A percentile compares a stretch with the other conserved stretches of the same genome.
phyloP scores from a whole-genome alignment of 2,329 filamentous ascomycete species.

The Aspergillus amoenus region DNA sequence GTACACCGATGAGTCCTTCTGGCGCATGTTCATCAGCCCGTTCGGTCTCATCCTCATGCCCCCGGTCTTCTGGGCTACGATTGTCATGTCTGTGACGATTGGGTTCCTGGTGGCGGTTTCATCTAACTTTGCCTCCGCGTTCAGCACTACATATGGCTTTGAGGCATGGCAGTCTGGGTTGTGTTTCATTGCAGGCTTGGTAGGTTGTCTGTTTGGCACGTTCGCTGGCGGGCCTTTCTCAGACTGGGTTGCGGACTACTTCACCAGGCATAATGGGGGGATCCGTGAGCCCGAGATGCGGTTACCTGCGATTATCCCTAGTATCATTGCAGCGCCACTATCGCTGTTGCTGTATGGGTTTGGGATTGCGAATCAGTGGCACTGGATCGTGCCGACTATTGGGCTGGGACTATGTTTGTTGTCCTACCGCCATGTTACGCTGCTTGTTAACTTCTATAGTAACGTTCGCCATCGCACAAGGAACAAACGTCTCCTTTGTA shows the following conservation, averaged over 20 bases:
- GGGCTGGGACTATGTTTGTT: constrained; percentile 36
- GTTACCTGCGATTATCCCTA: constrained; percentile 13
- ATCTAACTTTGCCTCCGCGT: constrained; percentile 12
- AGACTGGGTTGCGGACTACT: constrained; percentile 34
- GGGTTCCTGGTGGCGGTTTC: constrained; percentile 7
- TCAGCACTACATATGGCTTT: constrained; percentile 5
- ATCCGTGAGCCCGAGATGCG: constrained; percentile 37
- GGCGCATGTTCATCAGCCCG: constrained; percentile 6
- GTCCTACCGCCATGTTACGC: too few relatives aligned
- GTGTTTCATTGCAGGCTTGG: constrained; percentile 3
- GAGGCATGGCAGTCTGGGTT: constrained; percentile 8
- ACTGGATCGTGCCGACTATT: constrained; percentile 58
- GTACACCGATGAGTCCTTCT: constrained; percentile 6
- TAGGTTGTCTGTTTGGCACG: constrained; percentile 5
- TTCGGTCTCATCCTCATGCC: constrained; percentile 7
- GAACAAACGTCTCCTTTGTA: constrained; percentile 6
- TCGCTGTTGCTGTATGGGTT: constrained; percentile 33
- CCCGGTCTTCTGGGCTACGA: constrained; percentile 8
- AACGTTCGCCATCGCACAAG: constrained; percentile 6
- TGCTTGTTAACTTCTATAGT: background rate
- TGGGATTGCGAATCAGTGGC: constrained; percentile 29
- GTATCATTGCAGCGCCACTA: constrained; percentile 26
- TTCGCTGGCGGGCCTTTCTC: constrained; percentile 7
- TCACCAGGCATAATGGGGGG: constrained; percentile 37
- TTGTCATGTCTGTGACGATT: constrained; percentile 7